A percentile compares a stretch with the other conserved stretches of the same genome.
Conservation (phyloP, 2,329 filamentous ascomycete genomes). For the Aspergillus melleus region DNA sequence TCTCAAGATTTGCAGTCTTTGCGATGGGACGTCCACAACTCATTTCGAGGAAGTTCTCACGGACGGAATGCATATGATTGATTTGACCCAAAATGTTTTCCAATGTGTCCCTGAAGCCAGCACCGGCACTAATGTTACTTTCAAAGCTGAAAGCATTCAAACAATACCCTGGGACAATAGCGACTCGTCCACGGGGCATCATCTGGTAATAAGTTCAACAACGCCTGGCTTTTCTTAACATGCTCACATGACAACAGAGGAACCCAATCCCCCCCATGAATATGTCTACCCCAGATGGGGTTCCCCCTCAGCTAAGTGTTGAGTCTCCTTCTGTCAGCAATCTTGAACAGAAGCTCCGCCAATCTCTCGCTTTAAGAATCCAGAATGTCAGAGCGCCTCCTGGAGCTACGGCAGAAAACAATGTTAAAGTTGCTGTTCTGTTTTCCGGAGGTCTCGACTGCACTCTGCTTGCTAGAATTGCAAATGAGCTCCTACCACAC, state of each 20-base stretch:
- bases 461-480: slow-evolving; percentile 77
- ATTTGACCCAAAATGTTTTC: slow-evolving; percentile 44
- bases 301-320: slow-evolving; percentile 30
- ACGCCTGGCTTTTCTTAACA: background rate
- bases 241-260: slow-evolving; percentile 27
- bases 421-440: slow-evolving; percentile 66
- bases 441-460: slow-evolving; percentile 97
- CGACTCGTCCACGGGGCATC: slow-evolving; percentile 10
- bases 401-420: slow-evolving; percentile 20
- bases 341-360: slow-evolving; percentile 56
- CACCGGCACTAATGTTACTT: slow-evolving; percentile 2
- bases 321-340: slow-evolving; percentile 54
- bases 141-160: slow-evolving; percentile 23
- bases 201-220: slow-evolving; percentile 24
- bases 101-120: background rate
- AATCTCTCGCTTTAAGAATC: slow-evolving; percentile 66
- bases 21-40: slow-evolving; percentile 50
- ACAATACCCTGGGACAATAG: slow-evolving; percentile 31
- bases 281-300: slow-evolving; percentile 31
- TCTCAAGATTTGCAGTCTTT: slow-evolving; percentile 70
- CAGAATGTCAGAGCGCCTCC: slow-evolving; percentile 64
- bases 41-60: slow-evolving; percentile 81
- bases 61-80: slow-evolving; percentile 73
- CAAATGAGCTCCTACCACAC: slow-evolving; percentile 71
- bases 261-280: slow-evolving; percentile 50